Evolutionary conservation across 2,329 filamentous ascomycete genomes (phyloP), one percentile per base, ranked within the genome.

Genomic region (Purpureocillium takamizusanense): DNA sequence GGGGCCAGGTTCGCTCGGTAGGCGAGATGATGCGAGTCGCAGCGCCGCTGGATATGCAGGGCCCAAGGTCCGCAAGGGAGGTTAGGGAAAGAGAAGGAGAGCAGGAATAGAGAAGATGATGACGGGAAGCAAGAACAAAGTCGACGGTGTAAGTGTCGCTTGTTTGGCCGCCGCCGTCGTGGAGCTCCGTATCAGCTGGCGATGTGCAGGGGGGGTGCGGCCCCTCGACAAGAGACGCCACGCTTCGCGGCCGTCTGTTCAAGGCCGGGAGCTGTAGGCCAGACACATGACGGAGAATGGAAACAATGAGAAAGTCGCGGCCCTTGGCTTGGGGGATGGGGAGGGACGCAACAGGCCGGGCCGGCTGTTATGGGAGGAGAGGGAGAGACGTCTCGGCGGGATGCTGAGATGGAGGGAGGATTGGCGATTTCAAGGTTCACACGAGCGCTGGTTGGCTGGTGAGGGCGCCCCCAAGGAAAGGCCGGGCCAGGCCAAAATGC

Each of bases 261-360:
- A 31, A 25, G 37, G 34, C 50, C 29, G 45, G 38, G 37, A 21
- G 37, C 38, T 39, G 39, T 42, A 42, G 37, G 37, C 34, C 42
- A 44, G 38, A 40, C 46, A 51, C 54, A 56, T 55, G 47, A 44
- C 49, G 36, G 47, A 49, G 42, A 37, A 38, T 28, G 37, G 42
- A 40, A 43, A 43, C 37, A 32, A 36, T 16, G 36, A 30, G 35
- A 33, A 35, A 37, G 35, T 43, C 33, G 21, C 21, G 21, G 21
- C 21, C 21, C 21, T 25, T n/a, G n/a, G n/a, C n/a, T n/a, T n/a
- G n/a, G n/a, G n/a, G n/a, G n/a, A n/a, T n/a, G n/a, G n/a, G n/a
- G 21, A 10, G 21, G 21, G 21, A 28, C 37, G 31, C 41, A 43
- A 38, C 13, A 38, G 41, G 37, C 42, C 35, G 39, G 47, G 38